A percentile compares a stretch with the other conserved stretches of the same genome.
phyloP scores from a whole-genome alignment of 495 filamentous ascomycete genomes.

The Aspergillus bridgeri region DNA sequence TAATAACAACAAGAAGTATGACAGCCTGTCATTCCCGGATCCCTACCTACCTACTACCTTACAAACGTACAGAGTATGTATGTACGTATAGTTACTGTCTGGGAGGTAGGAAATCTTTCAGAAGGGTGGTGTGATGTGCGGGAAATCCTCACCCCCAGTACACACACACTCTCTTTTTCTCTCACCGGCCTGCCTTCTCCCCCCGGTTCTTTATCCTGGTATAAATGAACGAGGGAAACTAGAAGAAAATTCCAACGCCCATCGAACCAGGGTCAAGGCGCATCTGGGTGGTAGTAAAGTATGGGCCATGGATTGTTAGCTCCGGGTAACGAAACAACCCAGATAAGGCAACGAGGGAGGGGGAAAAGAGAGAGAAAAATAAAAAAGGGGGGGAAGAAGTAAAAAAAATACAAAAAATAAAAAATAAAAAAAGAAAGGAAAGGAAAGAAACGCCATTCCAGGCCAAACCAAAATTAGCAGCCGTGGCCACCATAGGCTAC shows the following conservation, averaged over 20 bases:
- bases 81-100: too few relatives aligned
- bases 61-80: too few relatives aligned
- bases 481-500: constrained; percentile 8
- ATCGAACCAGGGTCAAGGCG: too few relatives aligned
- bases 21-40: neutral
- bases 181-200: too few relatives aligned
- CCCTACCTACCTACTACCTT: too few relatives aligned
- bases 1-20: neutral
- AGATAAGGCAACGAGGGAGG: constrained; percentile 1
- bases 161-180: too few relatives aligned
- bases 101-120: too few relatives aligned
- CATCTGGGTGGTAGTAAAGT: neutral
- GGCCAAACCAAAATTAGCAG: constrained; percentile 21
- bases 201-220: neutral
- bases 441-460: constrained; percentile 10
- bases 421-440: too few relatives aligned
- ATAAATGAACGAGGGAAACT: neutral
- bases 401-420: too few relatives aligned
- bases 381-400: constrained; percentile 7
- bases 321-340: neutral
- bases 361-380: constrained; percentile 4
- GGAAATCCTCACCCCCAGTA: neutral
- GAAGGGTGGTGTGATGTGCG: neutral
- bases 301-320: neutral
- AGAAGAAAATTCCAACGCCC: too few relatives aligned